phyloP scores from a whole-genome alignment of 371 early-diverging fungal genomes.

The Rhizomucor pusillus region DNA sequence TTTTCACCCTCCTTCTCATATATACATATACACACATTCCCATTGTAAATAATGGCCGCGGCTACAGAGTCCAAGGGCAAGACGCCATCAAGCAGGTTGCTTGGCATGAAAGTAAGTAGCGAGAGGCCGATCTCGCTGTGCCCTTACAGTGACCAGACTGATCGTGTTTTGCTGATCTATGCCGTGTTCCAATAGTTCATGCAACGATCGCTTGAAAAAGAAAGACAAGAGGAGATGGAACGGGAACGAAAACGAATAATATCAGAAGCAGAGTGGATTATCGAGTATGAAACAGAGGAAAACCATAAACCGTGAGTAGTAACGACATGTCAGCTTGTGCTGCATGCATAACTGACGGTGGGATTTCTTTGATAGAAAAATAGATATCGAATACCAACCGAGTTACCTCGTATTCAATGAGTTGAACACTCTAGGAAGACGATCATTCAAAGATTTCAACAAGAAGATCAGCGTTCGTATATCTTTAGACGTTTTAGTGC shows the following conservation, averaged over 20 bases:
- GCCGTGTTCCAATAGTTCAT: constrained; percentile 39
- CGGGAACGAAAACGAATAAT: constrained; percentile 50
- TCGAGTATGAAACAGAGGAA: constrained; percentile 42
- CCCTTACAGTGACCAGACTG: not conserved
- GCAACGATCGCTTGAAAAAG: constrained; percentile 54
- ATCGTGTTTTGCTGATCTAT: not conserved
- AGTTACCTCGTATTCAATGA: constrained; percentile 45
- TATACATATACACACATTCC: too few relatives aligned
- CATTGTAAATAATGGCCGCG: too few relatives aligned
- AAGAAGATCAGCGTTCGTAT: constrained; percentile 36
- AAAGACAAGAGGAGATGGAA: constrained; percentile 34
- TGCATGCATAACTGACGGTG: too few relatives aligned
- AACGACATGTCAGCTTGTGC: too few relatives aligned
- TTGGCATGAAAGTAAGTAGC: constrained; percentile 13
- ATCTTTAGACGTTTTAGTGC: not conserved
- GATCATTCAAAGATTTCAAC: constrained; percentile 54
- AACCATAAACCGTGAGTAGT: constrained; percentile 48
- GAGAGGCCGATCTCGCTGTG: too few relatives aligned
- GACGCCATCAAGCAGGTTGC: constrained; percentile 11
- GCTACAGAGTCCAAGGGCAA: constrained; percentile 4
- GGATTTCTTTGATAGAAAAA: constrained; percentile 31
- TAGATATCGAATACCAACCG: constrained; percentile 51
- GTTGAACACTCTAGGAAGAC: constrained; percentile 37
- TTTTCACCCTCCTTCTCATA: too few relatives aligned
- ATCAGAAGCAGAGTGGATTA: constrained; percentile 57